Percentiles rank a stretch among this genome's conserved stretches.
Conservation (phyloP, 495 filamentous ascomycete genomes). For the Haplographium delicatum region DNA sequence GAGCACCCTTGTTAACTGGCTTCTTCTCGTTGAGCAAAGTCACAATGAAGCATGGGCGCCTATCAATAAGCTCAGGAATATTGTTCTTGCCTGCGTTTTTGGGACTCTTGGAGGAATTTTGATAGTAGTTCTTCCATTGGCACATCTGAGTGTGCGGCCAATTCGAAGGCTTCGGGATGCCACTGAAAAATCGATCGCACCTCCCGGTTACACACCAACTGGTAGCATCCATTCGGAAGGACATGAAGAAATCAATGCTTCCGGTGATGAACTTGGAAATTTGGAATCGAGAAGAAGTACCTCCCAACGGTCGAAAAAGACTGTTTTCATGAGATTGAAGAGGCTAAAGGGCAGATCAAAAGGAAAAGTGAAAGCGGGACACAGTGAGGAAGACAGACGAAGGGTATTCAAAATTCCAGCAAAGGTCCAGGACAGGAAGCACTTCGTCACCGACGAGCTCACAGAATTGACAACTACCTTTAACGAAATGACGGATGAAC, state of each 20-base stretch:
- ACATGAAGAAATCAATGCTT: constrained; percentile 32
- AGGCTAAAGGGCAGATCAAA: constrained; percentile 28
- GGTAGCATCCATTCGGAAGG: constrained; percentile 37
- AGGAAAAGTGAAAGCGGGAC: constrained; percentile 27
- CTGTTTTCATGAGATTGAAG: constrained; percentile 31
- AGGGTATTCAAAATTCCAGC: constrained; percentile 75
- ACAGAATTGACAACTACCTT: constrained; percentile 83
- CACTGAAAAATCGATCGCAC: constrained; percentile 68
- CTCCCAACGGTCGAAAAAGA: constrained; percentile 33
- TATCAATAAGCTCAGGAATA: constrained; percentile 64
- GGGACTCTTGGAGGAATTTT: constrained; percentile 67
- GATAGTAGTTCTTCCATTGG: constrained; percentile 65
- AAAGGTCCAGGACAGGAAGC: constrained; percentile 69
- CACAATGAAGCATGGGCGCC: constrained; percentile 68
- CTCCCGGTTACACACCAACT: constrained; percentile 48
- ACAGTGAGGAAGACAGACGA: constrained; percentile 41
- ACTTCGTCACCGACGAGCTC: constrained; percentile 76
- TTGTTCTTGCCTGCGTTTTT: constrained; percentile 80
- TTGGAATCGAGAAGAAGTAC: constrained; percentile 10
- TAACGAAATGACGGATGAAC: constrained; percentile 90
- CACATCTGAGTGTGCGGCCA: constrained; percentile 73
- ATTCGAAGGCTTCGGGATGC: constrained; percentile 73
- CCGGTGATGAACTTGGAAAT: constrained; percentile 20
- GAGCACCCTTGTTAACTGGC: constrained; percentile 67
- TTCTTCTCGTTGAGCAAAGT: constrained; percentile 72